These are phyloP conservation scores for Acorus calamus DNA, from an alignment of 106 monocot genomes.

Conservation along the genomic window DNA sequence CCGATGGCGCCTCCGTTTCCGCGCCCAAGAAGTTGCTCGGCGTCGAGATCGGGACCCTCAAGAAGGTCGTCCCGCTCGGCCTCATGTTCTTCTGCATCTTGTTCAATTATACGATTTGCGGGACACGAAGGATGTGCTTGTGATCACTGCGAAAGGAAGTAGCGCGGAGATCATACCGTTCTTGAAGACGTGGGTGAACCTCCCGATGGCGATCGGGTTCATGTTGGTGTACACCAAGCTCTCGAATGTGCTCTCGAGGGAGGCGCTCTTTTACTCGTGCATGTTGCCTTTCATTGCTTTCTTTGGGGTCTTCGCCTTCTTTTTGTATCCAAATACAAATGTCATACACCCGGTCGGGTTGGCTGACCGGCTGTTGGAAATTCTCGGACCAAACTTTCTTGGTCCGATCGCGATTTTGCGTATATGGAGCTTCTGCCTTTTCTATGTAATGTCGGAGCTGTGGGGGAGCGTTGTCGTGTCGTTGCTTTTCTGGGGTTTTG, in stretches of 20 bases:
- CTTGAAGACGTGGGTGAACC: constrained; percentile 93
- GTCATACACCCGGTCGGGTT: constrained; percentile 78
- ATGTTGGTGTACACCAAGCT: constrained; percentile 95
- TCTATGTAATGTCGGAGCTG: constrained; percentile 97
- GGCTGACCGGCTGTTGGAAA: constrained; percentile 56
- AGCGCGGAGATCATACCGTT: constrained; percentile 97
- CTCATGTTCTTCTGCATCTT: constrained; percentile 98
- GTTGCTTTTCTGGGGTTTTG: constrained; percentile 97
- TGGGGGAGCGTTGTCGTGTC: constrained; percentile 98
- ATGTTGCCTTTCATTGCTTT: constrained; percentile 84
- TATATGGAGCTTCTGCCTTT: constrained; percentile 96
- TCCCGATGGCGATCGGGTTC: constrained; percentile 94
- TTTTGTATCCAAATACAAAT: constrained; percentile 64
- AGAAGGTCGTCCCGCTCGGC: constrained; percentile 78
- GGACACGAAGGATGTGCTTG: constrained; percentile 93
- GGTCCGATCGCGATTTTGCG: constrained; percentile 84
- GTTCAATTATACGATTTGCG: constrained; percentile 93
- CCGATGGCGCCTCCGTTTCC: constrained; percentile 19
- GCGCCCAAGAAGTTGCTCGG: constrained; percentile 62
- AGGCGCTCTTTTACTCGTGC: constrained; percentile 84
- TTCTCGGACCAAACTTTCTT: constrained; percentile 73
- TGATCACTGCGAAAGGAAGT: constrained; percentile 91
- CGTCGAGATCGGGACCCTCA: constrained; percentile 62
- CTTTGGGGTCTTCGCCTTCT: constrained; percentile 74
- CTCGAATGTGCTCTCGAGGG: constrained; percentile 76